These are phyloP conservation scores for Penicillium sp. DNA, from an alignment of 2,329 filamentous ascomycete genomes.

Conservation along the genomic window DNA sequence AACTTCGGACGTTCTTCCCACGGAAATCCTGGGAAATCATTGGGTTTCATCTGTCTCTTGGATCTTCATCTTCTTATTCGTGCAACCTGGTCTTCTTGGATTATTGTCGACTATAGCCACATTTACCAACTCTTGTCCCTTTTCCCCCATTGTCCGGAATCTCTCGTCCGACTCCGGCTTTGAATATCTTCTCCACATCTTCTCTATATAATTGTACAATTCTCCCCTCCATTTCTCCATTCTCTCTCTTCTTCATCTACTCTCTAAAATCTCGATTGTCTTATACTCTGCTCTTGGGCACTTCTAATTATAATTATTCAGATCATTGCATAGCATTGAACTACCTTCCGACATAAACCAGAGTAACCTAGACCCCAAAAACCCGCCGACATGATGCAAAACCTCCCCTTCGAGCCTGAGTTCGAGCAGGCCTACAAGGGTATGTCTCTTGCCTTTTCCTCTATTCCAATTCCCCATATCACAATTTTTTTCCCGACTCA, in stretches of 20 bases:
- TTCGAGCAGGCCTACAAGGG: constrained; percentile 98
- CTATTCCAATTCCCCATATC: neutral
- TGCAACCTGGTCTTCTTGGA: constrained; percentile 13
- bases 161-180: constrained; percentile 36
- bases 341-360: neutral
- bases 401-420: constrained; percentile 86
- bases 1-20: constrained; percentile 33
- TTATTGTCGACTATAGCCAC: constrained; percentile 3
- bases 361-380: constrained; percentile 9
- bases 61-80: constrained; percentile 7
- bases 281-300: constrained; percentile 13
- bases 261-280: neutral
- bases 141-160: constrained; percentile 16
- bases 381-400: constrained; percentile 62
- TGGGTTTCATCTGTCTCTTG: neutral
- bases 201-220: constrained; percentile 25
- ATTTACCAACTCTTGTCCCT: constrained; percentile 10
- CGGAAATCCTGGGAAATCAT: constrained; percentile 12
- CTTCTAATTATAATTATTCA: neutral
- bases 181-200: constrained; percentile 10
- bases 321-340: constrained; percentile 8
- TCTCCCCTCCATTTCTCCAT: constrained; percentile 11
- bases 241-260: constrained; percentile 14
- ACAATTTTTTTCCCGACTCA: neutral
- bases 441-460: constrained; percentile 44